Evolutionary conservation across 495 filamentous ascomycete species (phyloP), one percentile per base, ranked within the genome.

Genomic region (Letharia lupina): DNA sequence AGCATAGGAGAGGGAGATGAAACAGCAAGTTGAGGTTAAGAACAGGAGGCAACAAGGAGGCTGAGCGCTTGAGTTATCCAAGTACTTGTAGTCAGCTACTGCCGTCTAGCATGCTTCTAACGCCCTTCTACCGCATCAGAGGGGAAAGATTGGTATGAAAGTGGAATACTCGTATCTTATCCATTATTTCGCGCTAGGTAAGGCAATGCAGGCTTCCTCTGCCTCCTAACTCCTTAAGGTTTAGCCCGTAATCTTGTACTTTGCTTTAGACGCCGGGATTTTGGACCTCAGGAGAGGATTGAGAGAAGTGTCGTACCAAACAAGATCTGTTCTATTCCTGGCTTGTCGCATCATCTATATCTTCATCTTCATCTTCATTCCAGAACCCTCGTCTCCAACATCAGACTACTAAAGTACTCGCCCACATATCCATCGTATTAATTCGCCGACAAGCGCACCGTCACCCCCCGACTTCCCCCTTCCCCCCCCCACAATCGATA

Each of bases 371-470:
- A 60, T 39, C 40, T n/a, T 59, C 31, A 60, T 60, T 31, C 15
- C 31, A 16, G 7, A 44, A 18, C 20, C 45, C 18, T 47, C 18
- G 2, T 10, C 8, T n/a, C 40, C 33, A 39, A 60, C n/a, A 60
- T 18, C 33, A 60, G n/a, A 10, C 11, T 28, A 13, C 40, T 15
- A 28, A 28, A 28, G 23, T 28, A 60, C 35, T 41, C 33, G 35
- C n/a, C 31, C 4, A 65, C 15, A 7, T 31, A 44, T 28, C 37
- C 28, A 61, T 44, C 44, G 47, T 33, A 61, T 58, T 37, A 10
- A 66, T 48, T 56, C 37, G 2, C 31, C 59, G 37, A 54, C 64
- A 66, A 66, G 64, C 64, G 64, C 64, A 56, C 33, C 40, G 13
- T 66, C 20, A 2, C 44, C 23, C 23, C 23, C 23, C 23, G 23